A percentile compares a stretch with the other conserved stretches of the same genome.
Conservation (phyloP, 1,139 yeast genomes). For the Taiozyma onychis region DNA sequence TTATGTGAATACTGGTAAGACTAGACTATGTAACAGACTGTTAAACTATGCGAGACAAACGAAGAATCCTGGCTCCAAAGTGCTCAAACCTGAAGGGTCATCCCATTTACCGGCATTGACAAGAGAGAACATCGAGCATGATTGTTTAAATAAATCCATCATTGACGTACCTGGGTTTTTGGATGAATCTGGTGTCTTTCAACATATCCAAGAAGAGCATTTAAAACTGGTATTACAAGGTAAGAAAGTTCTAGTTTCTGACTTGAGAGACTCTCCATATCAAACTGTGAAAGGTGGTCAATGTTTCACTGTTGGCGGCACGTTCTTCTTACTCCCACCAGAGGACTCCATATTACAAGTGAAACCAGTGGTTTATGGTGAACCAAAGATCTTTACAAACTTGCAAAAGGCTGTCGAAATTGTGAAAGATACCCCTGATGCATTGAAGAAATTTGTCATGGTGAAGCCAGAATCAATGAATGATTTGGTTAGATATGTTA, state of each 20-base stretch:
- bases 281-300: constrained; percentile 39
- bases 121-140: constrained; percentile 37
- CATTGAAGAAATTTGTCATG: constrained; percentile 30
- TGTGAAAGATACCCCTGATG: constrained; percentile 20
- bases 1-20: constrained; percentile 71
- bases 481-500: constrained; percentile 37
- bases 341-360: constrained; percentile 37
- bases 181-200: constrained; percentile 30
- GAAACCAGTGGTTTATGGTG: constrained; percentile 27
- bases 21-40: constrained; percentile 53
- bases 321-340: constrained; percentile 47
- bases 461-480: constrained; percentile 29
- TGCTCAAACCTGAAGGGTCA: constrained; percentile 19
- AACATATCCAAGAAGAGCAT: constrained; percentile 27
- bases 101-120: constrained; percentile 56
- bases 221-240: constrained; percentile 38
- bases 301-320: constrained; percentile 54
- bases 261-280: constrained; percentile 29
- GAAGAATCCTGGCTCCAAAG: constrained; percentile 10
- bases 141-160: constrained; percentile 29
- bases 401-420: constrained; percentile 27
- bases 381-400: constrained; percentile 25
- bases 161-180: constrained; percentile 58
- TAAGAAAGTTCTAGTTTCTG: constrained; percentile 22
- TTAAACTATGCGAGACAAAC: constrained; percentile 27